A percentile compares a stretch with the other conserved stretches of the same genome.
Conservation (phyloP, 2,329 filamentous ascomycete species). For the Didymella lethalis region DNA sequence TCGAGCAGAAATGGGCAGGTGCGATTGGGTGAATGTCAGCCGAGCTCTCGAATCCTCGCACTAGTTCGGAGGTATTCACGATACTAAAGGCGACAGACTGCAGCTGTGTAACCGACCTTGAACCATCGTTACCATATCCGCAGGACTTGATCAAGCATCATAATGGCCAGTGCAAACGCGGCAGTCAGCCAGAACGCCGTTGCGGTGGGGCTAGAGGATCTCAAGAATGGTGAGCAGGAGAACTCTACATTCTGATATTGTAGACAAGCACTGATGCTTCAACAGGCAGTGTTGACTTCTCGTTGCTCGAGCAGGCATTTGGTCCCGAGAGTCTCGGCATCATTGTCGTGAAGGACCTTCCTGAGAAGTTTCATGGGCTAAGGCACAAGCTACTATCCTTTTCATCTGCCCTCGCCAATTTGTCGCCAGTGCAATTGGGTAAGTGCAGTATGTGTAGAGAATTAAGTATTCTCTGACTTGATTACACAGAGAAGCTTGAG, state of each 20-base stretch:
- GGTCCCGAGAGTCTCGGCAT: constrained; percentile 91
- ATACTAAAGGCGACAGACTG: constrained; percentile 26
- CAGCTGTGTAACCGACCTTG: constrained; percentile 10
- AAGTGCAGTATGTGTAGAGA: constrained; percentile 31
- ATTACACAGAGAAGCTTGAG: constrained; percentile 55
- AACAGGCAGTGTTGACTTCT: constrained; percentile 71
- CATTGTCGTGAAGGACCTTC: constrained; percentile 88
- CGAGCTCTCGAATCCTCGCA: constrained; percentile 10
- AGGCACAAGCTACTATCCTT: constrained; percentile 81
- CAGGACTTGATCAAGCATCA: neutral
- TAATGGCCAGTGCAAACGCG: constrained; percentile 33
- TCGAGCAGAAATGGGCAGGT: constrained; percentile 44
- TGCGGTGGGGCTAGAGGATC: constrained; percentile 49
- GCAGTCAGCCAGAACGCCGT: constrained; percentile 41
- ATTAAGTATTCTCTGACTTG: constrained; percentile 10
- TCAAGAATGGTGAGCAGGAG: constrained; percentile 54
- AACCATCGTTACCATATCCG: neutral
- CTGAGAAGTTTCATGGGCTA: constrained; percentile 73
- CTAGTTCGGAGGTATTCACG: constrained; percentile 9
- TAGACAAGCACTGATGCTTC: constrained; percentile 14
- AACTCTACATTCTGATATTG: neutral
- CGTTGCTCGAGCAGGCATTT: constrained; percentile 79
- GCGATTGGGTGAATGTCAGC: constrained; percentile 24
- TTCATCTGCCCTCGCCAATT: constrained; percentile 85
- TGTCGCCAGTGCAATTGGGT: constrained; percentile 77